Base-by-base conservation (phyloP, 371 early-diverging fungal species). In the Mortierella sp. region DNA sequence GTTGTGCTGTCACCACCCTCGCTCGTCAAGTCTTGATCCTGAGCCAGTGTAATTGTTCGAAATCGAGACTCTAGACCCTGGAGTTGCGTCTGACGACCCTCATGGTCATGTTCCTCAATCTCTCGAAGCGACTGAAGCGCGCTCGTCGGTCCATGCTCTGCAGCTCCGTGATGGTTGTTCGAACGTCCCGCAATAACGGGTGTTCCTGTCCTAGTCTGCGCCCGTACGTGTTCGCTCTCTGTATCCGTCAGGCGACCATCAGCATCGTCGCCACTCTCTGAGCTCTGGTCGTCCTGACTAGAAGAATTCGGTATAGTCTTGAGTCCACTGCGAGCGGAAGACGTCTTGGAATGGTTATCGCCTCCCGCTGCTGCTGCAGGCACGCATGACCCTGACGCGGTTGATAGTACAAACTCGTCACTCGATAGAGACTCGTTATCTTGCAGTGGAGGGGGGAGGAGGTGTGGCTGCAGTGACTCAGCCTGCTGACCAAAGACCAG, bases 241-340 rank as follows among this genome's bases (percentile, higher is more conserved):
- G 79, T 79, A 43, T 86, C 86, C 19, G 86, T 82, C 67, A 86
- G 31, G 10, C 81, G 78, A 31, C 77, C 86, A 61, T 81, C 86
- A 10, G 69, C 81, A 14, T 82, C 82, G 14, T 82, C 86, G 31
- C 82, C 70, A 54, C 77, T 79, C 28, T 82, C 86, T 21, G 79
- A 79, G 24, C 46, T 70, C 24, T 19, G 61, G 28, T 80, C 81
- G 43, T 53, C 67, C 11, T 67, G 67, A 37, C 19, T 64, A 19
- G 37, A 37, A 14, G 67, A 40, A 9, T 0, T 37, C 21, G 67
- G 40, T 10, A 24, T 67, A 37, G 34, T 67, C 40, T 57, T 34
- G 73, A 40, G 16, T 76, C 69, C 54, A 44, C 50, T 31, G 73
- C 31, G 43, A 24, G 73, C 21, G 10, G 50, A 46, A 26, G 40